Base-by-base conservation (phyloP, 148 eudicot genomes). In the Chenopodium album region DNA sequence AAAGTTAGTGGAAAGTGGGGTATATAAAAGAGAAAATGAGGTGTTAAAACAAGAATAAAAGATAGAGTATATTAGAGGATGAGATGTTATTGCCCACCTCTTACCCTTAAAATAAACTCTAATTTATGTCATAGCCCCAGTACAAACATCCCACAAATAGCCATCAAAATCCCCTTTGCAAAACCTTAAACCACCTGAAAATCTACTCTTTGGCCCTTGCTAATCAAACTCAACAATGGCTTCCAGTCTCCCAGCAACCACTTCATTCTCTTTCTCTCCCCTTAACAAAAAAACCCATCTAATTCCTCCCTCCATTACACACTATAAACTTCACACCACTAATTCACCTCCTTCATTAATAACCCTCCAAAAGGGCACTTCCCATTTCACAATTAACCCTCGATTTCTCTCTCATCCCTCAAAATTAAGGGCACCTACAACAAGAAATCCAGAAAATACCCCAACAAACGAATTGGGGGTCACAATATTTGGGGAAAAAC, bases 401-500 rank as follows among this genome's bases (percentile, higher is more conserved):
- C 81, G 23, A 23, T 44, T 71, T 73, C 79, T 64, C 44, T 5
- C 83, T 78, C 32, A 76, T 29, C 52, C 74, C 12, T 3, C 46
- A 52, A 85, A 12, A 16, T 0, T 46, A 44, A 82, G 80, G 31
- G 80, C 90, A 63, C 81, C 90, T 80, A 78, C 88, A 67, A 34
- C 48, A 70, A 86, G 69, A 26, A 62, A 34, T 77, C 73, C 81
- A 11, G 71, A 62, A 1, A 52, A 72, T 62, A 19, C 63, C 54
- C 76, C 14, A 80, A 76, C 4, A 48, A 34, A 37, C 28, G 41
- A 84, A 31, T 56, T 26, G 0, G 79, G 84, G 5, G 71, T 85
- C 1, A 52, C 84, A 29, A 78, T 66, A 4, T 71, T 67, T 31
- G 87, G 86, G 8, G 84, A 77, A 6, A 80, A 79, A 26, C 97